Percentiles rank a stretch among this genome's conserved stretches.
Conservation (phyloP, 2,329 filamentous ascomycete species). For the Pyrenophora seminiperda region DNA sequence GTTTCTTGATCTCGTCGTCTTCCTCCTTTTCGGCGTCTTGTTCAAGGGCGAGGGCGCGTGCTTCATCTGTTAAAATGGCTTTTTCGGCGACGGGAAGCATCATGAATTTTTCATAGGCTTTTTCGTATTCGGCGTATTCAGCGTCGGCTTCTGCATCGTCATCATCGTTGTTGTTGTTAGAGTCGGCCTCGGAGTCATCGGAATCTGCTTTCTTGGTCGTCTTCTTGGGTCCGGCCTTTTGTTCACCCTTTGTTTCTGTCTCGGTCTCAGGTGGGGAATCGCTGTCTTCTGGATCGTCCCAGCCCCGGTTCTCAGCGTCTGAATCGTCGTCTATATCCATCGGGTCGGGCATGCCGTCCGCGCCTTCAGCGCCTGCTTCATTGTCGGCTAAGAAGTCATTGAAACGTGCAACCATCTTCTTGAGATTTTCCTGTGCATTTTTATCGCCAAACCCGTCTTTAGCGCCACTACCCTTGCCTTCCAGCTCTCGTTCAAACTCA, state of each 20-base stretch:
- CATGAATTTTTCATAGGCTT: slow-evolving; percentile 86
- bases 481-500: slow-evolving; percentile 83
- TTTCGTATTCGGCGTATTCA: slow-evolving; percentile 73
- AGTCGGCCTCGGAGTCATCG: slow-evolving; percentile 42
- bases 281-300: slow-evolving; percentile 51
- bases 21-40: slow-evolving; percentile 50
- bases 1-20: slow-evolving; percentile 65
- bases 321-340: slow-evolving; percentile 70
- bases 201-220: not conserved
- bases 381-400: slow-evolving; percentile 90
- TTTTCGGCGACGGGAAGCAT: slow-evolving; percentile 58
- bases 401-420: slow-evolving; percentile 92
- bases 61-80: slow-evolving; percentile 40
- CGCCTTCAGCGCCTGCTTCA: slow-evolving; percentile 77
- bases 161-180: slow-evolving; percentile 41
- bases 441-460: slow-evolving; percentile 63
- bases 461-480: slow-evolving; percentile 49
- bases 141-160: slow-evolving; percentile 67
- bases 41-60: slow-evolving; percentile 45
- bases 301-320: slow-evolving; percentile 53
- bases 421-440: slow-evolving; percentile 73
- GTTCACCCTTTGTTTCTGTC: slow-evolving; percentile 45
- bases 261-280: slow-evolving; percentile 47
- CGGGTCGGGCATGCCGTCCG: slow-evolving; percentile 65
- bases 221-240: slow-evolving; percentile 67